Percentiles rank a stretch among this genome's conserved stretches.
phyloP scores from a whole-genome alignment of 768 basidiomycete species.

The Wakefieldia striispora region DNA sequence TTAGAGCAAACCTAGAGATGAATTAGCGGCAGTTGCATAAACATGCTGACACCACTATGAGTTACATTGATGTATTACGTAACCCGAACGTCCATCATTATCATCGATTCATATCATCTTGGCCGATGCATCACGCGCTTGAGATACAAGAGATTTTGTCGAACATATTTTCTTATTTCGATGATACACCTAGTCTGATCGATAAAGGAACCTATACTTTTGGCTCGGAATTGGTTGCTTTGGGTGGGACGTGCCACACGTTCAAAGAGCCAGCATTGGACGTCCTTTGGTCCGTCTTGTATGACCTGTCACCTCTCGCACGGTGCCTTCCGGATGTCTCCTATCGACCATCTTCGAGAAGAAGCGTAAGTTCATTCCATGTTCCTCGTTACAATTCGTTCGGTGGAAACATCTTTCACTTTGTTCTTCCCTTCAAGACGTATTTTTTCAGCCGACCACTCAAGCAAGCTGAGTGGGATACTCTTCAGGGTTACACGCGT shows the following conservation, averaged over 20 bases:
- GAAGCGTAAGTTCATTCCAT: neutral
- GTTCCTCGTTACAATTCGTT: neutral
- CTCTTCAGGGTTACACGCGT: constrained; percentile 2
- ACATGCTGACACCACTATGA: too few species aligned
- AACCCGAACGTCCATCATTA: too few species aligned
- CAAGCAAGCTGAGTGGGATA: constrained; percentile 2
- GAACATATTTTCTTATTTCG: neutral
- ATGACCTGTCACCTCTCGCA: neutral
- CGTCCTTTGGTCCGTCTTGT: constrained; percentile 5
- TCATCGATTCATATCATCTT: too few species aligned
- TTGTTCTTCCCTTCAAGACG: too few species aligned
- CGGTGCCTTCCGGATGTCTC: constrained; percentile 2
- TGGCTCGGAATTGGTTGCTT: neutral
- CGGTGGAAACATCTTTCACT: too few species aligned
- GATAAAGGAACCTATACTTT: too few species aligned
- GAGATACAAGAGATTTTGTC: constrained; percentile 1
- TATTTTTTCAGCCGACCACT: neutral
- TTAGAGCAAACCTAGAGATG: too few species aligned
- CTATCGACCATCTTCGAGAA: too few species aligned
- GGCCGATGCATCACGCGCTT: constrained; percentile 11
- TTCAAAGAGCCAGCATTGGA: constrained; percentile 10
- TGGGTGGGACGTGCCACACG: constrained; percentile 1
- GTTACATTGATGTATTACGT: too few species aligned
- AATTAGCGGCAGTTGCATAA: too few species aligned
- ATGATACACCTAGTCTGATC: neutral